phyloP scores from a whole-genome alignment of 805 yeast species.

The Wickerhamiella occidentalis region DNA sequence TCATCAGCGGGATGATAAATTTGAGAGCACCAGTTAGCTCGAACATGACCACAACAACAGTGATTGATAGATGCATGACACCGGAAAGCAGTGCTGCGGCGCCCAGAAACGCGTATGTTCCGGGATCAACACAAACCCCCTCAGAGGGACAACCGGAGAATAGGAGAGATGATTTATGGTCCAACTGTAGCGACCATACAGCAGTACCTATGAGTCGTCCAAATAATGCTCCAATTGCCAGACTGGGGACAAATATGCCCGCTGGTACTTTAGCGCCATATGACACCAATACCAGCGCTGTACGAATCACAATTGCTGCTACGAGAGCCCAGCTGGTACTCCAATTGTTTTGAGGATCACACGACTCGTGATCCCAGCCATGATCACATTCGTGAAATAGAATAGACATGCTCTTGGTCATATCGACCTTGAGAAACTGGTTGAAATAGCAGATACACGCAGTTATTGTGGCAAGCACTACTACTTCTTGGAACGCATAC shows the following conservation, averaged over 20 bases:
- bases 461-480: constrained; percentile 52
- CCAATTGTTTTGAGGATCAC: constrained; percentile 20
- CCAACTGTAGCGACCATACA: constrained; percentile 40
- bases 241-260: constrained; percentile 91
- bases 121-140: constrained; percentile 66
- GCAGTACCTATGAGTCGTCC: constrained; percentile 75
- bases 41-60: constrained; percentile 91
- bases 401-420: constrained; percentile 91
- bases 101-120: constrained; percentile 89
- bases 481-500: constrained; percentile 59
- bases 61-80: constrained; percentile 79
- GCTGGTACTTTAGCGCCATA: constrained; percentile 93
- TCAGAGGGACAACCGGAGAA: constrained; percentile 34
- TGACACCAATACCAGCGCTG: constrained; percentile 62
- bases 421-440: constrained; percentile 67
- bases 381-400: constrained; percentile 72
- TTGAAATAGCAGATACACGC: constrained; percentile 73
- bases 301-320: constrained; percentile 61
- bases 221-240: constrained; percentile 94
- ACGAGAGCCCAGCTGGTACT: constrained; percentile 40
- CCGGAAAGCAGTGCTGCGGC: constrained; percentile 95
- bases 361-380: constrained; percentile 31
- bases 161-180: constrained; percentile 29
- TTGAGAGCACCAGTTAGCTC: constrained; percentile 91
- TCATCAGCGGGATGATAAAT: constrained; percentile 91